Base-by-base conservation (phyloP, 1,284 basidiomycete species). In the Moniliophthora roreri region DNA sequence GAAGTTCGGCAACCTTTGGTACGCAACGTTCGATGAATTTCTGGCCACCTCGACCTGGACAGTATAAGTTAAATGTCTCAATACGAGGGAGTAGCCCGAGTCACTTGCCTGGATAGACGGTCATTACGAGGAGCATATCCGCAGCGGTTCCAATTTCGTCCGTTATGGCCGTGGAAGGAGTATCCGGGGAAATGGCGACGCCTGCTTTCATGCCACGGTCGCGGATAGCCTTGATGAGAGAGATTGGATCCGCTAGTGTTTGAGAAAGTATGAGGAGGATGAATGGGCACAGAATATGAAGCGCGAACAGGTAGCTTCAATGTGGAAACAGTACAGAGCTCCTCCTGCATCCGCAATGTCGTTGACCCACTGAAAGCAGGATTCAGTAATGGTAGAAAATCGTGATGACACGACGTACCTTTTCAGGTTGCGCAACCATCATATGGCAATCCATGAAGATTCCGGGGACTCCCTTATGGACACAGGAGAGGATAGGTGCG, bases 391-490 rank as follows among this genome's bases (percentile, higher is more conserved):
- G 20, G 5, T 18, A 9, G 28, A 41, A 15, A 34, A 28, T 39
- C 28, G 18, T 24, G 11, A 26, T 24, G 48, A 40, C 39, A 28
- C 34, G n/a, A 1, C 44, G 20, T 63, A 92, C 95, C 79, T 89
- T 87, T 63, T 91, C 90, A 2, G 97, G 97, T 57, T 98, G 80
- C 0, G 95, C 74, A 15, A 99, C 97, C 97, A 99, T 99, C 97
- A 99, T 99, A 74, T 99, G 97, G 73, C 95, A 98, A 72, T 99
- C 97, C 96, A 99, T 99, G 75, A 95, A 99, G 61, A 98, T 96
- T 53, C 87, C 90, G 4, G 95, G 95, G 18, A 98, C 82, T 44
- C 87, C 84, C 72, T 95, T 95, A 52, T 82, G 78, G n/a, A 99
- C 89, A 60, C 87, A 93, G 18, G 88, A 78, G 35, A 99, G 81